These are phyloP conservation scores for Agrocybe pediades DNA, from an alignment of 768 basidiomycete genomes.

Conservation along the genomic window DNA sequence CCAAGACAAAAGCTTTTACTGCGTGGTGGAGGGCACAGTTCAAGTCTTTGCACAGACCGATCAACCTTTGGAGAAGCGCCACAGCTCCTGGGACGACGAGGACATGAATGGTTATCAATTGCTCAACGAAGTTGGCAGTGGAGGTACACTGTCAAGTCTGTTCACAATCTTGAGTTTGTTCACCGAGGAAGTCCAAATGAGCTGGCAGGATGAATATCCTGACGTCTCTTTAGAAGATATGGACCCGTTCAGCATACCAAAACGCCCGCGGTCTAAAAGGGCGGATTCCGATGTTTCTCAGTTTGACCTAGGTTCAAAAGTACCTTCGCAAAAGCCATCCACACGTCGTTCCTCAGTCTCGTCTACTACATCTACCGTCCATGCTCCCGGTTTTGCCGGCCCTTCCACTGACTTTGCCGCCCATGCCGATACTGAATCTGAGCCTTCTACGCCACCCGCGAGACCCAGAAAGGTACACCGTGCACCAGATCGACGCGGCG, in stretches of 20 bases:
- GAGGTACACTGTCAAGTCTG: constrained; percentile 92
- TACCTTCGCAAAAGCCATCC: constrained; percentile 21
- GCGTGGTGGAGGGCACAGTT: constrained; percentile 96
- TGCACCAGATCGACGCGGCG: constrained; percentile 58
- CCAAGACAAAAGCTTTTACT: constrained; percentile 95
- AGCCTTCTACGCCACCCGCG: constrained; percentile 20
- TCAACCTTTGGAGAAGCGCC: constrained; percentile 44
- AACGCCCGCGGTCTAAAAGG: constrained; percentile 30
- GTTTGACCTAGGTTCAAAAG: constrained; percentile 44
- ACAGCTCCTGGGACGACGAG: constrained; percentile 76
- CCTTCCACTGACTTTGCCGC: constrained; percentile 28
- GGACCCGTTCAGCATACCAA: constrained; percentile 18
- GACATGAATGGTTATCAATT: constrained; percentile 96
- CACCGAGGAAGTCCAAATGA: constrained; percentile 90
- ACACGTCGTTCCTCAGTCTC: constrained; percentile 60
- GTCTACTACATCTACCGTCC: constrained; percentile 71
- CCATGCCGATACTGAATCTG: constrained; percentile 22
- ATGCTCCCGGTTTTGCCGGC: constrained; percentile 40
- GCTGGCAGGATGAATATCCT: constrained; percentile 77
- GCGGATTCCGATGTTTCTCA: constrained; percentile 69
- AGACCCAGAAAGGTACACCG: constrained; percentile 15
- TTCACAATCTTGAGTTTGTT: constrained; percentile 97
- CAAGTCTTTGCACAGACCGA: constrained; percentile 86
- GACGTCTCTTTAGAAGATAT: constrained; percentile 32
- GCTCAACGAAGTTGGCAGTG: constrained; percentile 93